phyloP scores from a whole-genome alignment of 1,284 basidiomycete genomes.

The Leccinum griseonigrum region DNA sequence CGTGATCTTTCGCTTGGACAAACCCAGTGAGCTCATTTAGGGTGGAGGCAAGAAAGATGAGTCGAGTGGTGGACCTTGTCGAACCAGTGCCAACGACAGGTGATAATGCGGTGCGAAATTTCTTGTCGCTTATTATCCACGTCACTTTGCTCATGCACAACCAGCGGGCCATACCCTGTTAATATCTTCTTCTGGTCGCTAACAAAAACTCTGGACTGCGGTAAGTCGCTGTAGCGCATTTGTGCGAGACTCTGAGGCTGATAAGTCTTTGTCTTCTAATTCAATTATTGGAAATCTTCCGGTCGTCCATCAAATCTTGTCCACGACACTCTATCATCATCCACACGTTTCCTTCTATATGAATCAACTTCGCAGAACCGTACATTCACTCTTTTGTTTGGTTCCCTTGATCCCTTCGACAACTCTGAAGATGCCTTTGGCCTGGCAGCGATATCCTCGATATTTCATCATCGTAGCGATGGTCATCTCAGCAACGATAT shows the following conservation, averaged over 20 bases:
- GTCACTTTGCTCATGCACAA: slow-evolving; percentile 21
- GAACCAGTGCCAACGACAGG: background rate
- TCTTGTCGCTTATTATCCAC: slow-evolving; percentile 13
- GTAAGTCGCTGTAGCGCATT: slow-evolving; percentile 13
- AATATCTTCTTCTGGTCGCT: slow-evolving; percentile 5
- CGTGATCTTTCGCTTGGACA: background rate
- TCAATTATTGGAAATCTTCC: slow-evolving; percentile 1
- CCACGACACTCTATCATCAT: slow-evolving; percentile 16
- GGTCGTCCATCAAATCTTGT: slow-evolving; percentile 5
- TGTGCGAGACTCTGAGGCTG: background rate
- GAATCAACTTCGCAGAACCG: slow-evolving; percentile 5
- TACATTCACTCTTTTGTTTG: slow-evolving; percentile 10
- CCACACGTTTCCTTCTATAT: slow-evolving; percentile 7
- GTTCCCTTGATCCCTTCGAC: background rate
- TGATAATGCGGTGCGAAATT: background rate
- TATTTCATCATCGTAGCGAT: slow-evolving; percentile 42
- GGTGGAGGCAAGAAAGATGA: background rate
- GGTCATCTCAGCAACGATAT: slow-evolving; percentile 43
- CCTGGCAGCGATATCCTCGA: slow-evolving; percentile 49
- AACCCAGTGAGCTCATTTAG: no score
- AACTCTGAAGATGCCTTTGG: slow-evolving; percentile 24
- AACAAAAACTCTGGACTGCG: slow-evolving; percentile 6
- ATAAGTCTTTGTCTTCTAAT: background rate
- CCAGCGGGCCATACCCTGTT: slow-evolving; percentile 8
- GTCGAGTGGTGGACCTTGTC: background rate